phyloP scores from a whole-genome alignment of 768 basidiomycete genomes.

The Russula brevipes region DNA sequence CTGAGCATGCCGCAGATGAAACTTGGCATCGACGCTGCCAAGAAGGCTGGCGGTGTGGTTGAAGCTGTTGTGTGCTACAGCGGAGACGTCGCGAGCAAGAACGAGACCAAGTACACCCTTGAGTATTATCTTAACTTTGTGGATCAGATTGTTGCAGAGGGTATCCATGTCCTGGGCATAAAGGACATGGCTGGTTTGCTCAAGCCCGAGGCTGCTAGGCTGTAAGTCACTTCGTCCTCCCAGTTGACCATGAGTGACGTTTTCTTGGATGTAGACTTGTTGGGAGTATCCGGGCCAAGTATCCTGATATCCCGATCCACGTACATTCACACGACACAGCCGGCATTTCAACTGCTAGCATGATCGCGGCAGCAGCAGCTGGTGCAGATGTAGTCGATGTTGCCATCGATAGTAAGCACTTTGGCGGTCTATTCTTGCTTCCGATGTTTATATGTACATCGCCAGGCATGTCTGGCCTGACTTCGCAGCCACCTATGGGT shows the following conservation, averaged over 20 bases:
- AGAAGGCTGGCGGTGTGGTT: slow-evolving; percentile 98
- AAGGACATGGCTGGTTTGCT: slow-evolving; percentile 99
- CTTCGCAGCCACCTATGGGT: slow-evolving; percentile 99
- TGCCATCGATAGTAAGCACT: slow-evolving; percentile 86
- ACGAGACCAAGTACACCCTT: slow-evolving; percentile 95
- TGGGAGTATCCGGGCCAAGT: slow-evolving; percentile 89
- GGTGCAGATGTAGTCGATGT: slow-evolving; percentile 98
- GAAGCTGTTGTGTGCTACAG: slow-evolving; percentile 99
- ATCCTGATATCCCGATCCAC: slow-evolving; percentile 97
- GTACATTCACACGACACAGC: slow-evolving; percentile 99
- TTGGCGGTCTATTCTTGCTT: not conserved
- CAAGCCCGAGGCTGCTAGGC: slow-evolving; percentile 88
- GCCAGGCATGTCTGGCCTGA: slow-evolving; percentile 94
- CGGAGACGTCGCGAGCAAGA: slow-evolving; percentile 91
- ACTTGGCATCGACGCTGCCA: slow-evolving; percentile 98
- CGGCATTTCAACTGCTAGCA: slow-evolving; percentile 95
- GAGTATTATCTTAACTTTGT: slow-evolving; percentile 97
- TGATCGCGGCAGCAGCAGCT: slow-evolving; percentile 94
- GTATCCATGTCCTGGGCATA: slow-evolving; percentile 94
- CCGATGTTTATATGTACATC: slow-evolving; percentile 20
- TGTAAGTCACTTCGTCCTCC: slow-evolving; percentile 48
- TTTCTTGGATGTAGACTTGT: slow-evolving; percentile 56
- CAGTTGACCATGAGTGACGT: slow-evolving; percentile 1
- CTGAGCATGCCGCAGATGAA: slow-evolving; percentile 58
- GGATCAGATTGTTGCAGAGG: slow-evolving; percentile 86